Percentiles rank a stretch among this genome's conserved stretches.
phyloP scores from a whole-genome alignment of 306 rosid species.

The Trifolium fragiferum region DNA sequence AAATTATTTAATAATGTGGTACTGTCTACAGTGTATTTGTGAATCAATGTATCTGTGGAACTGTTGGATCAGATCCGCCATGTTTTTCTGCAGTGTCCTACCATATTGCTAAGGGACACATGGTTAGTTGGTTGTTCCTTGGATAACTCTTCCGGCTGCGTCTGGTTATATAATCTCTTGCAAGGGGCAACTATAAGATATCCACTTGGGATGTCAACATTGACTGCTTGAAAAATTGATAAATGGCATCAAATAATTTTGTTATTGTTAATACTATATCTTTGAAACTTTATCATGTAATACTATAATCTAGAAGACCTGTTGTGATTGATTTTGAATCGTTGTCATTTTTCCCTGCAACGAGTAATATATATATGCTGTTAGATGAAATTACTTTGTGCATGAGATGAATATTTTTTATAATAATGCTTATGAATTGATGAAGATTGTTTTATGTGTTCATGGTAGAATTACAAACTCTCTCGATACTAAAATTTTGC shows the following conservation, averaged over 20 bases:
- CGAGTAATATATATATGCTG: conserved; percentile 13
- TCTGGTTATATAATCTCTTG: background rate
- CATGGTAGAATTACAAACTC: conserved; percentile 5
- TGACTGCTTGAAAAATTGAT: conserved; percentile 23
- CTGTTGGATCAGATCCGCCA: background rate
- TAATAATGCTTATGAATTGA: background rate
- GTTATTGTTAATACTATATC: conserved; percentile 1
- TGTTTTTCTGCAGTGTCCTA: background rate
- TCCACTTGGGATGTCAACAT: conserved; percentile 9
- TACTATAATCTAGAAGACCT: conserved; percentile 11
- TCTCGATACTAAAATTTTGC: conserved; percentile 39
- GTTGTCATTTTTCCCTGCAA: conserved; percentile 1
- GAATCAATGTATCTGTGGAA: background rate
- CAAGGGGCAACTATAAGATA: conserved; percentile 8
- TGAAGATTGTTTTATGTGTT: conserved; percentile 11
- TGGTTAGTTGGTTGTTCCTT: background rate
- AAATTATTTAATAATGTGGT: background rate
- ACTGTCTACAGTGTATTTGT: background rate
- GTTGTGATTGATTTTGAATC: conserved; percentile 10
- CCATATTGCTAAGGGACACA: background rate
- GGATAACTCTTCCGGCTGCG: background rate
- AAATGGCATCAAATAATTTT: background rate
- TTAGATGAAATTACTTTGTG: conserved; percentile 21
- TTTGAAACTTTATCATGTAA: background rate
- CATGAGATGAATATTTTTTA: background rate